A percentile compares a stretch with the other conserved stretches of the same genome.
Conservation (phyloP, 129 eudicot species). For the Apium graveolens region DNA sequence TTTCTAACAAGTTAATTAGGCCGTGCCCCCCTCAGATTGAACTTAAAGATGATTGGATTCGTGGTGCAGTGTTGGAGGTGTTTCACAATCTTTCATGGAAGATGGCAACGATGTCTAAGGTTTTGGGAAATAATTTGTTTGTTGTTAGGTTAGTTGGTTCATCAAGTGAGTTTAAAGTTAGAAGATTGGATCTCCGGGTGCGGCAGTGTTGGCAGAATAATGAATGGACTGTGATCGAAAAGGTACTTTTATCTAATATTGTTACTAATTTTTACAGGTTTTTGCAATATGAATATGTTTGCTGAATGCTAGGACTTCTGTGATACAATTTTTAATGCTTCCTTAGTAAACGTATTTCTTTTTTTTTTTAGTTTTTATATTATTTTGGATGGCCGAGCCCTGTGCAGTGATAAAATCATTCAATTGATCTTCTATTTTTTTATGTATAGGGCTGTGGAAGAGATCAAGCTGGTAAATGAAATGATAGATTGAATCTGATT, state of each 20-base stretch:
- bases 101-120: constrained; percentile 52
- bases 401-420: not conserved
- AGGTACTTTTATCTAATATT: constrained; percentile 36
- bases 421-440: not conserved
- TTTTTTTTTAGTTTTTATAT: not conserved
- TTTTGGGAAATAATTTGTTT: constrained; percentile 28
- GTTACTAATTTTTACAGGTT: not conserved
- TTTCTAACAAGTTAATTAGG: constrained; percentile 50
- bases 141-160: constrained; percentile 68
- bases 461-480: constrained; percentile 20
- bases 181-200: constrained; percentile 42
- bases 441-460: constrained; percentile 28
- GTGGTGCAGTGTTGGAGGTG: constrained; percentile 83
- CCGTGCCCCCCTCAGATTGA: constrained; percentile 59
- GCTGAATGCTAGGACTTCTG: not conserved
- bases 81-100: constrained; percentile 64
- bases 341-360: no score
- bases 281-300: not conserved
- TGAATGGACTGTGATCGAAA: constrained; percentile 56
- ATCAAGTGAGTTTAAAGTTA: constrained; percentile 30
- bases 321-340: not conserved
- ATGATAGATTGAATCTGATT: constrained; percentile 17
- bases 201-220: constrained; percentile 70
- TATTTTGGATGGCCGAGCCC: not conserved
- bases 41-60: constrained; percentile 25